A percentile compares a stretch with the other conserved stretches of the same genome.
Conservation (phyloP, 2,329 filamentous ascomycete genomes). For the Ophidiomyces ophidiicola region DNA sequence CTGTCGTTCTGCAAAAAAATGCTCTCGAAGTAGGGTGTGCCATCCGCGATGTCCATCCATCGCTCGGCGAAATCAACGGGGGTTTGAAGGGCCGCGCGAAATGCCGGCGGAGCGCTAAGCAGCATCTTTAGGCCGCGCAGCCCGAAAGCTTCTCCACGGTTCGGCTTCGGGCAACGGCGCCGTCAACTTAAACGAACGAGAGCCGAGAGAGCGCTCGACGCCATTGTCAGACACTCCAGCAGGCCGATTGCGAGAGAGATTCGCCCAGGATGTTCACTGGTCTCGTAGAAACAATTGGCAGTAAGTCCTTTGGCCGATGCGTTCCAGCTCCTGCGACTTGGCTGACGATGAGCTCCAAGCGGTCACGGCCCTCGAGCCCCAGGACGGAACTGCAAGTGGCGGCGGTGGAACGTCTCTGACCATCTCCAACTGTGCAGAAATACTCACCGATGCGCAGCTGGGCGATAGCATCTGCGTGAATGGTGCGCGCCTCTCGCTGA, state of each 20-base stretch:
- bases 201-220: not conserved
- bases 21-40: too few species aligned
- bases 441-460: slow-evolving; percentile 70
- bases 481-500: slow-evolving; percentile 38
- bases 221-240: not conserved
- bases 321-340: slow-evolving; percentile 2
- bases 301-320: slow-evolving; percentile 41
- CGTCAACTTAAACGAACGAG: not conserved
- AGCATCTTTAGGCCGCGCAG: not conserved
- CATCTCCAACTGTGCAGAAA: slow-evolving; percentile 60
- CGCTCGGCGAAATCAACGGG: not conserved
- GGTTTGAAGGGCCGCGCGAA: not conserved
- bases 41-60: too few species aligned
- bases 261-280: slow-evolving; percentile 74
- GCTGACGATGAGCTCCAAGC: slow-evolving; percentile 33
- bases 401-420: slow-evolving; percentile 81
- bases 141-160: slow-evolving; percentile 2
- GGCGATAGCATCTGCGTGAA: slow-evolving; percentile 95
- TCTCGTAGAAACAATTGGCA: slow-evolving; percentile 83
- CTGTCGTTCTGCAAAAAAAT: slow-evolving; percentile 3
- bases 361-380: slow-evolving; percentile 65
- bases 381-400: slow-evolving; percentile 58
- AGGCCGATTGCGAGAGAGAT: not conserved
- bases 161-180: slow-evolving; percentile 4
- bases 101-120: not conserved